Evolutionary conservation across 164 flowering plant species (phyloP), one percentile per base, ranked within the genome.

Genomic region (Nymphaea thermarum): DNA sequence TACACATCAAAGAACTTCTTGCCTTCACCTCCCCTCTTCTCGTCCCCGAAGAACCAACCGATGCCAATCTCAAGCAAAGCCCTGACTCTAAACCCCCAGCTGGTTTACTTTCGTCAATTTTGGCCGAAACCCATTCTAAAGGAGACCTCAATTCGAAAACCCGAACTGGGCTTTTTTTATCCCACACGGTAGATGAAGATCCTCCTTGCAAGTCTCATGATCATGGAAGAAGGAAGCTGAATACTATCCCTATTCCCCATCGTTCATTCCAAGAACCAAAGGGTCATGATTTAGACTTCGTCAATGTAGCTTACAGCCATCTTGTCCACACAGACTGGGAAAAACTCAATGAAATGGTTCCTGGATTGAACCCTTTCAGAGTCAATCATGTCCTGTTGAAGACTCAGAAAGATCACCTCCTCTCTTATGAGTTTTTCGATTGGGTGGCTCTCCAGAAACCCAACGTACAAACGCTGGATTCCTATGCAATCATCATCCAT

Each of bases 301-400:
- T 93, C n/a, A 91, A 84, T 70, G 84, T 93, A 45, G 93, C 84
- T 6, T 76, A 89, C 66, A 93, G 97, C 71, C 94, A 91, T 75
- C 81, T 93, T 3, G 66, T 89, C 15, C 89, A 87, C 71, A 77
- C 84, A 3, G 93, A 91, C 61, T 93, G 96, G 97, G 71, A 67
- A 45, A 87, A 85, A 76, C 87, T 93, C 11, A 73, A 78, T 45
- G 4, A 66, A 4, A 57, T 89, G 18, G 76, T 86, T 3, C 45
- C 78, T n/a, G 73, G 76, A 65, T 71, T 91, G 44, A 84, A 79
- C 12, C 78, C 91, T 16, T 85, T 86, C 65, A 77, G 97, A 62
- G 75, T 84, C 6, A 89, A 84, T 68, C 96, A 89, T 71, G 71
- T 91, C 66, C 66, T 93, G 60, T 68, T 93, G 64, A 91, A 81